Evolutionary conservation across 805 yeast genomes (phyloP).

Genomic region (Yueomyces sp.): DNA sequence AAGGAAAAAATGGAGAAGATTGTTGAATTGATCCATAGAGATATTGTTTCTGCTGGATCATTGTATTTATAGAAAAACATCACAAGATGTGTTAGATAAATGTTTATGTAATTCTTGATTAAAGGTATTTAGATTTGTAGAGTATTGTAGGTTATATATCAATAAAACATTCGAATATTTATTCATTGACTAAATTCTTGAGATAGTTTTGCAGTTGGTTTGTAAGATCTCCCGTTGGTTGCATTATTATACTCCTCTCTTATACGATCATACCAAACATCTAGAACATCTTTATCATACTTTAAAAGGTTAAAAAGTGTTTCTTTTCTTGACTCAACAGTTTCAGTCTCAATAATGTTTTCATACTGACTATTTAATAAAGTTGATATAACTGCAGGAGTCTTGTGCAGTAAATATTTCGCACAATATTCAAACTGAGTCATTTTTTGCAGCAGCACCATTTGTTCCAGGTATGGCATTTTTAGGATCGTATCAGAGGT

Average conservation of each 20-base stretch:
- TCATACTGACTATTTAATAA: slow-evolving; percentile 9
- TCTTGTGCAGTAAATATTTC: slow-evolving; percentile 5
- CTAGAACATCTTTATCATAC: slow-evolving; percentile 6
- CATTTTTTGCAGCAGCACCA: slow-evolving; percentile 17
- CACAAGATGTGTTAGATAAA: background rate
- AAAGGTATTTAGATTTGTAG: too few species aligned
- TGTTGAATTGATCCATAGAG: slow-evolving; percentile 79
- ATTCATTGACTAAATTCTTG: too few species aligned
- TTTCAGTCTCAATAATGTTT: slow-evolving; percentile 14
- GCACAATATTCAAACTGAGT: slow-evolving; percentile 11
- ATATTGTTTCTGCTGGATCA: slow-evolving; percentile 92
- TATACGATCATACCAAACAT: slow-evolving; percentile 16
- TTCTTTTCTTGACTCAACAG: slow-evolving; percentile 12
- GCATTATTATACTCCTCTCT: background rate
- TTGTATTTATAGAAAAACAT: slow-evolving; percentile 39
- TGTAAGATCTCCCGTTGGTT: background rate
- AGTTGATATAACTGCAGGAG: slow-evolving; percentile 18
- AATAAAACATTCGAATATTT: too few species aligned
- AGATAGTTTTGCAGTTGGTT: background rate
- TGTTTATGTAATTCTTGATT: too few species aligned
- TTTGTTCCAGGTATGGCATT: slow-evolving; percentile 22
- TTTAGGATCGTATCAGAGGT: slow-evolving; percentile 9
- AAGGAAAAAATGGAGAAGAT: slow-evolving; percentile 84
- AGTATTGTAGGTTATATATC: too few species aligned
- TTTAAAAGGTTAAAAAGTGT: slow-evolving; percentile 14